Conservation (phyloP, 306 rosid genomes). For the Rubus idaeus region DNA sequence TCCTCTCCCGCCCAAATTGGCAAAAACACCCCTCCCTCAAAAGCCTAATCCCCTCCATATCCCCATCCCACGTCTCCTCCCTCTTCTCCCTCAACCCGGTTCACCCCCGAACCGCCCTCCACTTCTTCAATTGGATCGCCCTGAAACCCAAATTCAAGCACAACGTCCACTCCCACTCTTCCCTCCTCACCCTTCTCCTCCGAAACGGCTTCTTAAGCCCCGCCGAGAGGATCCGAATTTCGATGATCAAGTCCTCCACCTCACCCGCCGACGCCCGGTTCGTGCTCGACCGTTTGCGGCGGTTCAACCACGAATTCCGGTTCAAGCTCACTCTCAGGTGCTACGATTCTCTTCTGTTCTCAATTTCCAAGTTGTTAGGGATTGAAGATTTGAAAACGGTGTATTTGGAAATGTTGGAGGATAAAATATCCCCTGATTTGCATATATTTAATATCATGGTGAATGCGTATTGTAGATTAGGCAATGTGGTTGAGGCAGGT, state of each 20-base stretch:
- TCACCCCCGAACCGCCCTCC: constrained; percentile 59
- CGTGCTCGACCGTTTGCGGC: constrained; percentile 47
- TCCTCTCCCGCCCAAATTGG: constrained; percentile 68
- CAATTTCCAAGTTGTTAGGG: constrained; percentile 46
- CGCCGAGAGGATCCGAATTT: constrained; percentile 61
- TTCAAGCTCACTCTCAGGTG: constrained; percentile 65
- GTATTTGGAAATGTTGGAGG: constrained; percentile 55
- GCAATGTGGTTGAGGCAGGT: constrained; percentile 53
- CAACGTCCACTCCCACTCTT: constrained; percentile 44
- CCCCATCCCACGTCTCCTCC: constrained; percentile 53
- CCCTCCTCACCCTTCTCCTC: constrained; percentile 55
- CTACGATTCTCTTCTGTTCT: constrained; percentile 57
- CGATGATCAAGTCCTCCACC: constrained; percentile 53
- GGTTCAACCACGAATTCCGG: constrained; percentile 32
- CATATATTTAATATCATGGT: constrained; percentile 65
- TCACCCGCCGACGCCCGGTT: constrained; percentile 41
- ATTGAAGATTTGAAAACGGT: constrained; percentile 52
- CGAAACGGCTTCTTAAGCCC: constrained; percentile 46
- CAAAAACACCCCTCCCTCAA: constrained; percentile 50
- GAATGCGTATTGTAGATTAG: constrained; percentile 65
- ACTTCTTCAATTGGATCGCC: constrained; percentile 67
- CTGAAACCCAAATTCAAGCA: constrained; percentile 44
- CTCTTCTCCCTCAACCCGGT: constrained; percentile 48
- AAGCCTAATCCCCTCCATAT: constrained; percentile 44
- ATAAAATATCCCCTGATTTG: constrained; percentile 49